Evolutionary conservation across 2,329 filamentous ascomycete genomes (phyloP), one percentile per base, ranked within the genome.

Genomic region (Seiridium cupressi): DNA sequence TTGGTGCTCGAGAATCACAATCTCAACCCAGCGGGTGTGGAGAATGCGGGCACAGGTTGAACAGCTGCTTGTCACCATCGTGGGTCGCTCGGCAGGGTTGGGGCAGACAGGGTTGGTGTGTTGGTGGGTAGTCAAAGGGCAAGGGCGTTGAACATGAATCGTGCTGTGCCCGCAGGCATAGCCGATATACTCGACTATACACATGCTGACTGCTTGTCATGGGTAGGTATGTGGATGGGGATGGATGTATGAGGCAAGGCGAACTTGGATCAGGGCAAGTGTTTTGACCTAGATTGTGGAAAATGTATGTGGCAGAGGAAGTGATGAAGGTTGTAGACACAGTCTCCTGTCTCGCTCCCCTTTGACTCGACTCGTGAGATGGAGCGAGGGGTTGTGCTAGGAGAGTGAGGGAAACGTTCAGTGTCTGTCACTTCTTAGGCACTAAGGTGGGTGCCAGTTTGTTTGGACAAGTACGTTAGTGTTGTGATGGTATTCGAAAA

Each of bases 131-230:
- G 77, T 79, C 61, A 78, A 51, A 1, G 81, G 80, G 62, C 81
- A 83, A 3, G 72, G 68, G 0, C 76, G 74, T 51, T 79, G 70
- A 9, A 77, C 70, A 1, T 73, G 69, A 3, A 74, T 46, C 5
- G 75, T 76, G 53, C 74, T 76, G 68, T 83, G 81, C 13, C 79
- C 81, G 66, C 81, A 83, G 40, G 69, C 74, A 67, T 80, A 83
- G 57, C 74, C 76, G 51, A 80, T 66, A 63, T 73, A 81, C 65
- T 81, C 77, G 38, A 72, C 69, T 67, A 80, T 74, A 64, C 81
- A 83, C 80, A 83, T 83, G 34, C 2, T 35, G 49, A 3, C 26
- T 5, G 47, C 47, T 9, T 8, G 47, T 49, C 10, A 9, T 49
- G 18, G 26, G n/a, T 3, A 26, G 18, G 10, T 31, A 4, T 5